Percentiles rank a stretch among this genome's conserved stretches.
phyloP scores from a whole-genome alignment of 768 basidiomycete species.

The Mycena indigotica region DNA sequence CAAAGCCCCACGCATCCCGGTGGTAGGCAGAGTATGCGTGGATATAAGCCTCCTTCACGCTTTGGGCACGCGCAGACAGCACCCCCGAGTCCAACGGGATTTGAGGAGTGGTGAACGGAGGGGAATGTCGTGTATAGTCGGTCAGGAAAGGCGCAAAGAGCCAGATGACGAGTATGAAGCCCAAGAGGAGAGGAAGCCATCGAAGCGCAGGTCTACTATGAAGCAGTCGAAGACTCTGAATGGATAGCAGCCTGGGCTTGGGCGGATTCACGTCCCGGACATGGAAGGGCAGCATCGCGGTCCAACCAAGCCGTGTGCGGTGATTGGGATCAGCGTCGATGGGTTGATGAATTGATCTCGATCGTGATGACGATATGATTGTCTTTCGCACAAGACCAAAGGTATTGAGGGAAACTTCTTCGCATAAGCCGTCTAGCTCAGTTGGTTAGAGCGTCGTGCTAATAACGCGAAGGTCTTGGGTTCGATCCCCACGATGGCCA shows the following conservation, averaged over 20 bases:
- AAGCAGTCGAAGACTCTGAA: conserved; percentile 12
- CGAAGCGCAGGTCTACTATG: conserved; percentile 19
- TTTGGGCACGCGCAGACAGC: conserved; percentile 11
- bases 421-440: conserved; percentile 79
- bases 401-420: no score
- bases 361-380: no score
- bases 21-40: conserved; percentile 60
- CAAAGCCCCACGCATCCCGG: conserved; percentile 49
- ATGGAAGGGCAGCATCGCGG: conserved; percentile 45
- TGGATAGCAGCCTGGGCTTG: conserved; percentile 8
- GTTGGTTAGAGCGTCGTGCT: conserved; percentile 93
- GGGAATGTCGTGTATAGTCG: conserved; percentile 1
- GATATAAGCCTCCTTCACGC: conserved; percentile 54
- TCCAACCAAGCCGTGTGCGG: conserved; percentile 93
- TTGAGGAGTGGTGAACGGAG: background rate
- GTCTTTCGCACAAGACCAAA: no score
- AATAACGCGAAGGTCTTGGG: conserved; percentile 84
- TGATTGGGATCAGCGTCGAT: no score
- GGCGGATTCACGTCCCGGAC: conserved; percentile 10
- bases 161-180: conserved; percentile 10
- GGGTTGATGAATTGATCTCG: no score
- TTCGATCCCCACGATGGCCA: conserved; percentile 82
- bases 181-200: conserved; percentile 17
- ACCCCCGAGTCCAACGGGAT: background rate
- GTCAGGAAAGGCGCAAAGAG: conserved; percentile 18